phyloP scores from a whole-genome alignment of 805 yeast species.

The Yarrowia sp. region DNA sequence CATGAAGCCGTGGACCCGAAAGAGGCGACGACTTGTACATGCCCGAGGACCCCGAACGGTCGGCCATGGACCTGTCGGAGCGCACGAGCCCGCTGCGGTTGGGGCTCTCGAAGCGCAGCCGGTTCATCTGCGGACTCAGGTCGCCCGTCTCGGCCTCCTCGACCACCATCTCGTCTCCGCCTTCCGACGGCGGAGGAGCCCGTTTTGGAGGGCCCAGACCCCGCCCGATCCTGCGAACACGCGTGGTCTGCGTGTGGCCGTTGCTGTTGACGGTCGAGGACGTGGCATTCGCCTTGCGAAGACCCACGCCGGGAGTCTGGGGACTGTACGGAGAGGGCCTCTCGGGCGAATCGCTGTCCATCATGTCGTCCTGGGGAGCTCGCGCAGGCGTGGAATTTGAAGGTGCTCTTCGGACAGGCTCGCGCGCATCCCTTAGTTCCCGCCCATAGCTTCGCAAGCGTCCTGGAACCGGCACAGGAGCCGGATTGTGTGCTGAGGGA shows the following conservation, averaged over 20 bases:
- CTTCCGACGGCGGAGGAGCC: conserved; percentile 12
- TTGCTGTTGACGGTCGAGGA: neutral
- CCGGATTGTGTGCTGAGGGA: neutral
- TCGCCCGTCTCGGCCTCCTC: conserved; percentile 4
- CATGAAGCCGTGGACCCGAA: conserved; percentile 2
- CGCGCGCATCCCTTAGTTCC: neutral
- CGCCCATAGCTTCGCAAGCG: conserved; percentile 3
- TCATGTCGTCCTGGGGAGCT: neutral
- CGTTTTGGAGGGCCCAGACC: conserved; percentile 28
- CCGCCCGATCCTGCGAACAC: neutral
- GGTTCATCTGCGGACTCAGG: conserved; percentile 19
- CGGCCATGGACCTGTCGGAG: conserved; percentile 8
- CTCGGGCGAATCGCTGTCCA: conserved; percentile 19
- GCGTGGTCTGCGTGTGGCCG: neutral
- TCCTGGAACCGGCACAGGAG: neutral
- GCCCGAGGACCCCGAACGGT: neutral
- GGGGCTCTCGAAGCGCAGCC: conserved; percentile 13
- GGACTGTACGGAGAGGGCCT: conserved; percentile 11
- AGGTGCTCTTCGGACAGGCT: neutral
- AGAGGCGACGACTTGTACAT: conserved; percentile 13
- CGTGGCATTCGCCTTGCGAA: neutral
- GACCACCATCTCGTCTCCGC: neutral
- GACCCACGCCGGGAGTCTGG: conserved; percentile 1
- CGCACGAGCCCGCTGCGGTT: conserved; percentile 13
- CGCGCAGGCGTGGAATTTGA: neutral